These are phyloP conservation scores for Kalanchoe fedtschenkoi DNA, from an alignment of 164 flowering plant species.

Conservation along the genomic window DNA sequence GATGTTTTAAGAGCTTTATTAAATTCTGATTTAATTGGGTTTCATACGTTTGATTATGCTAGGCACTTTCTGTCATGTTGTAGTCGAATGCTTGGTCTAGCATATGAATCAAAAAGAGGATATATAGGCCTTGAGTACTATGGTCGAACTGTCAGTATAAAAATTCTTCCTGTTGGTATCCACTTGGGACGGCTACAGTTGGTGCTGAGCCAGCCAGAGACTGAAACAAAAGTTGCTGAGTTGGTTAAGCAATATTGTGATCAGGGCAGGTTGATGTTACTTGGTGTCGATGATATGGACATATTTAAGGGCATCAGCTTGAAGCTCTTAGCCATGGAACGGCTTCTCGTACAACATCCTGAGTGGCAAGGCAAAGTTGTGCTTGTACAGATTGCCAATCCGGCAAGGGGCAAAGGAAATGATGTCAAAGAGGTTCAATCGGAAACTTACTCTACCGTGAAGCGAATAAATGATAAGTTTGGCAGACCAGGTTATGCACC, in stretches of 20 bases:
- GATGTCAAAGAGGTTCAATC: slow-evolving; percentile 63
- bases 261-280: slow-evolving; percentile 39
- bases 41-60: slow-evolving; percentile 70
- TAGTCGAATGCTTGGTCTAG: slow-evolving; percentile 58
- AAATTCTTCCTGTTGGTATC: slow-evolving; percentile 69
- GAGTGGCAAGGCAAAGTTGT: slow-evolving; percentile 62
- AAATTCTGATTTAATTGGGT: slow-evolving; percentile 67
- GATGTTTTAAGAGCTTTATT: slow-evolving; percentile 51
- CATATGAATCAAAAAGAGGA: slow-evolving; percentile 69
- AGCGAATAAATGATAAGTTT: slow-evolving; percentile 44
- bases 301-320: slow-evolving; percentile 67
- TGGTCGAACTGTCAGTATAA: slow-evolving; percentile 64
- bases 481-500: slow-evolving; percentile 52
- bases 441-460: slow-evolving; percentile 40
- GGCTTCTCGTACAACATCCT: slow-evolving; percentile 52
- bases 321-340: slow-evolving; percentile 72
- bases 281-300: slow-evolving; percentile 79
- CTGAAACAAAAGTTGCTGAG: slow-evolving; percentile 45
- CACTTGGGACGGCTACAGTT: slow-evolving; percentile 62
- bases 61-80: slow-evolving; percentile 67
- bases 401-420: slow-evolving; percentile 61
- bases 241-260: slow-evolving; percentile 35
- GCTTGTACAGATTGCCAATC: slow-evolving; percentile 69
- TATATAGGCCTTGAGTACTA: slow-evolving; percentile 65
- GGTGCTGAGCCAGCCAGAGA: slow-evolving; percentile 46